A percentile compares a stretch with the other conserved stretches of the same genome.
Evolutionary conservation across 2,329 filamentous ascomycete genomes (phyloP).

Genomic region (Tolypocladium pustulatum): DNA sequence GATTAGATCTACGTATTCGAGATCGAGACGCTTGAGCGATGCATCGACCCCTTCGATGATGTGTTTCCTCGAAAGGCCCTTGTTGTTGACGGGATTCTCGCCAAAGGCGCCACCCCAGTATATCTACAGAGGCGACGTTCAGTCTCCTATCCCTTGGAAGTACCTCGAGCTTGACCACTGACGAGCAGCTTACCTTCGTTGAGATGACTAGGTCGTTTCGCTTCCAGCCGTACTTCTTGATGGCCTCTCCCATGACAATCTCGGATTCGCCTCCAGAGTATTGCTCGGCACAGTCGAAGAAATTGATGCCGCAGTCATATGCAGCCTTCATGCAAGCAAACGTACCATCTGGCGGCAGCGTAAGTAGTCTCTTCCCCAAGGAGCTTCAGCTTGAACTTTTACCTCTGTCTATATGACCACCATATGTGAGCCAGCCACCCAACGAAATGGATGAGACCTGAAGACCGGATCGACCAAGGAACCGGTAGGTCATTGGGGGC

Average conservation of each 20-base stretch:
- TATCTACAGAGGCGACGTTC: constrained; percentile 30
- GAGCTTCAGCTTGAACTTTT: constrained; percentile 10
- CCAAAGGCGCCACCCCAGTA: constrained; percentile 54
- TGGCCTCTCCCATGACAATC: constrained; percentile 50
- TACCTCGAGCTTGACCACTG: not conserved
- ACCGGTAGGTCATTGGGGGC: constrained; percentile 57
- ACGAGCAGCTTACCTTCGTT: constrained; percentile 36
- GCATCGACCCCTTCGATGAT: constrained; percentile 54
- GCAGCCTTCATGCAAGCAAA: constrained; percentile 52
- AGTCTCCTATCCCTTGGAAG: not conserved
- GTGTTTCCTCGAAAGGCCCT: constrained; percentile 58
- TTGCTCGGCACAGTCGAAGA: constrained; percentile 50
- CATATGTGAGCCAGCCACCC: constrained; percentile 65
- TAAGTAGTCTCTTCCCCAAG: not conserved
- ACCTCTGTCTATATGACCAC: constrained; percentile 61
- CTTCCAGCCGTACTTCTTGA: constrained; percentile 50
- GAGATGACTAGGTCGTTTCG: constrained; percentile 50
- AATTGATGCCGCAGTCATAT: constrained; percentile 50
- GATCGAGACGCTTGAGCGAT: constrained; percentile 44
- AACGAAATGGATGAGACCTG: constrained; percentile 66
- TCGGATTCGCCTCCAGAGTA: constrained; percentile 52
- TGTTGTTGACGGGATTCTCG: constrained; percentile 54
- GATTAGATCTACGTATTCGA: constrained; percentile 56
- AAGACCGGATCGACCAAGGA: constrained; percentile 59
- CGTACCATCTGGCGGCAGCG: constrained; percentile 22